Conservation (phyloP, 768 basidiomycete genomes). For the Tephrocybe sp. region DNA sequence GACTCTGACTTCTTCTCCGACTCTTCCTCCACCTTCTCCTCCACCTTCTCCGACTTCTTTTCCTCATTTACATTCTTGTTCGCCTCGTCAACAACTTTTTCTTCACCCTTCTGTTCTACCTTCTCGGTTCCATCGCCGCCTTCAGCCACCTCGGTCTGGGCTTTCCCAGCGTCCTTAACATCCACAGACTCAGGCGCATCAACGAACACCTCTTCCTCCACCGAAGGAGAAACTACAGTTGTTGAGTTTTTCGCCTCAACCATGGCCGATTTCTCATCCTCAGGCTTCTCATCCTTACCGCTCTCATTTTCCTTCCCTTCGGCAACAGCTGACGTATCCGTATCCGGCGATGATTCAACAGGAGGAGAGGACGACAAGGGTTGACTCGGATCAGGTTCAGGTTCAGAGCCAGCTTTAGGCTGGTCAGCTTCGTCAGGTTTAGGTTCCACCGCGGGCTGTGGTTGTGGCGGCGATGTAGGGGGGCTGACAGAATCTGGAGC, state of each 20-base stretch:
- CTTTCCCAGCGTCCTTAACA: constrained; percentile 3
- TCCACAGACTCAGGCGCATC: constrained; percentile 7
- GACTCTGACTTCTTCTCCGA: neutral
- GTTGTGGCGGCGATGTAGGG: constrained; percentile 26
- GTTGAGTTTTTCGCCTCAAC: neutral
- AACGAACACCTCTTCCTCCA: constrained; percentile 8
- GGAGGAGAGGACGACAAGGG: neutral
- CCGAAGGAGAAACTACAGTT: neutral
- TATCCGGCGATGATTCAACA: neutral
- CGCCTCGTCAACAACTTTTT: constrained; percentile 3
- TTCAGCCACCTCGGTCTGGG: constrained; percentile 1
- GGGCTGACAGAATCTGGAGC: constrained; percentile 21
- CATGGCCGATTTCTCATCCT: neutral
- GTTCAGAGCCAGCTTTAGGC: neutral
- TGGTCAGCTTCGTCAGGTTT: neutral
- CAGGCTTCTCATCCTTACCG: neutral
- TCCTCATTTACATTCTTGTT: constrained; percentile 1
- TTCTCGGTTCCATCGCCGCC: constrained; percentile 7
- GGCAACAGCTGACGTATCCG: neutral
- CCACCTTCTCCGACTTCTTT: neutral
- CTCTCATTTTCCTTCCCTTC: too few relatives aligned
- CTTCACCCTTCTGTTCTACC: neutral
- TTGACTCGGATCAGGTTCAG: neutral
- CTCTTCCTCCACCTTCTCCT: constrained; percentile 2
- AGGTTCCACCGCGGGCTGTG: constrained; percentile 1